A percentile compares a stretch with the other conserved stretches of the same genome.
Conservation (phyloP, 2,329 filamentous ascomycete genomes). For the Pseudogymnoascus sp. region DNA sequence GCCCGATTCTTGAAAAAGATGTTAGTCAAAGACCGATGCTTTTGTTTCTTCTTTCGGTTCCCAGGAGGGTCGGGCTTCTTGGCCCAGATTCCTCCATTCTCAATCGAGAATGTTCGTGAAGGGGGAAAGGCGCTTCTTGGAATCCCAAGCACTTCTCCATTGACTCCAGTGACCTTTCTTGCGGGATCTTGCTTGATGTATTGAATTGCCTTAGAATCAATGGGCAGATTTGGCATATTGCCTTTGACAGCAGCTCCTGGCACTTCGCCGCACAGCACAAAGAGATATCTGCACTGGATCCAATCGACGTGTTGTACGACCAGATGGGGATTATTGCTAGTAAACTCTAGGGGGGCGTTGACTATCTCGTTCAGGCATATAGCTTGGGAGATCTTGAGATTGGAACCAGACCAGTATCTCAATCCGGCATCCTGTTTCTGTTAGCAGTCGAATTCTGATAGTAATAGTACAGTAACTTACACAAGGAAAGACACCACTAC, state of each 20-base stretch:
- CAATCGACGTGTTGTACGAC: slow-evolving; percentile 73
- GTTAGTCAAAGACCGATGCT: slow-evolving; percentile 8
- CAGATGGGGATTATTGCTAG: slow-evolving; percentile 49
- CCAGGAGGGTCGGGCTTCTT: background rate
- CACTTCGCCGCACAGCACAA: slow-evolving; percentile 39
- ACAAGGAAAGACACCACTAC: background rate
- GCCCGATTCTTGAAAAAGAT: background rate
- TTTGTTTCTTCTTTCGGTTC: slow-evolving; percentile 16
- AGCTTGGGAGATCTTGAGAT: slow-evolving; percentile 50
- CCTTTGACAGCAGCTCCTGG: background rate
- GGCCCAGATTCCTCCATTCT: background rate
- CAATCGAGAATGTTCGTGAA: slow-evolving; percentile 8
- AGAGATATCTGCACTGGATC: slow-evolving; percentile 85
- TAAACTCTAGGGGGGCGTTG: slow-evolving; percentile 60
- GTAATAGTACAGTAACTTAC: background rate
- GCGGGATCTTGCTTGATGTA: slow-evolving; percentile 18
- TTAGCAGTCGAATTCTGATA: slow-evolving; percentile 13
- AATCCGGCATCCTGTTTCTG: background rate
- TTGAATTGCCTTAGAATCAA: background rate
- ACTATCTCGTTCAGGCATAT: slow-evolving; percentile 81
- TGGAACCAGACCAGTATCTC: slow-evolving; percentile 57
- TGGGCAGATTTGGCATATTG: background rate
- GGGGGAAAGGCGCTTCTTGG: slow-evolving; percentile 19
- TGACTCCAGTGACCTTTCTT: slow-evolving; percentile 15
- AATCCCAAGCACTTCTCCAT: slow-evolving; percentile 15